Evolutionary conservation across 2,329 filamentous ascomycete species (phyloP).

Genomic region (Thyridium curvatum): DNA sequence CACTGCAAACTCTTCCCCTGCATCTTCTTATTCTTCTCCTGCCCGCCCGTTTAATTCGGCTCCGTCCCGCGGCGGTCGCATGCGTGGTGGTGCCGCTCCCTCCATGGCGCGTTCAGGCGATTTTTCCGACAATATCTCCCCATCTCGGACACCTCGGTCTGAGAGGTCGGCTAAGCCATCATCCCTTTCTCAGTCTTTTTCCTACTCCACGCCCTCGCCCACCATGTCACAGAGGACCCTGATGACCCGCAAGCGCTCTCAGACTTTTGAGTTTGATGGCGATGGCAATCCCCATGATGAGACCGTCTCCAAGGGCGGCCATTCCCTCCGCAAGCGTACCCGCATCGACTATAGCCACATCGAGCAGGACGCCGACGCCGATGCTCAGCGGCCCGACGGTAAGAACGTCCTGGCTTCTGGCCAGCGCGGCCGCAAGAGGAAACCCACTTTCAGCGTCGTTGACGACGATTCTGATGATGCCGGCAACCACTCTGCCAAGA

Average conservation of each 20-base stretch:
- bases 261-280: slow-evolving; percentile 32
- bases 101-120: no score
- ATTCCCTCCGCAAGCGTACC: slow-evolving; percentile 49
- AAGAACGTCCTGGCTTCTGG: slow-evolving; percentile 9
- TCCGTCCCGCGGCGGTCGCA: no score
- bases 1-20: no score
- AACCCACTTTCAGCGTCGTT: slow-evolving; percentile 16
- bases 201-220: slow-evolving; percentile 23
- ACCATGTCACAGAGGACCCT: slow-evolving; percentile 12
- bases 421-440: slow-evolving; percentile 30
- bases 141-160: no score
- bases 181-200: neutral
- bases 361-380: slow-evolving; percentile 30
- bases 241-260: slow-evolving; percentile 33
- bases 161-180: no score
- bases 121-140: no score
- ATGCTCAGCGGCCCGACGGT: slow-evolving; percentile 6
- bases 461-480: slow-evolving; percentile 26
- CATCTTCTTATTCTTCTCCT: no score
- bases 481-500: slow-evolving; percentile 20
- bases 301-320: slow-evolving; percentile 47
- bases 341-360: slow-evolving; percentile 53
- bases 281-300: slow-evolving; percentile 35
- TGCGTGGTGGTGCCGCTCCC: no score
- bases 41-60: no score